phyloP scores from a whole-genome alignment of 352 stramenopile species.

The Globisporangium irregulare region DNA sequence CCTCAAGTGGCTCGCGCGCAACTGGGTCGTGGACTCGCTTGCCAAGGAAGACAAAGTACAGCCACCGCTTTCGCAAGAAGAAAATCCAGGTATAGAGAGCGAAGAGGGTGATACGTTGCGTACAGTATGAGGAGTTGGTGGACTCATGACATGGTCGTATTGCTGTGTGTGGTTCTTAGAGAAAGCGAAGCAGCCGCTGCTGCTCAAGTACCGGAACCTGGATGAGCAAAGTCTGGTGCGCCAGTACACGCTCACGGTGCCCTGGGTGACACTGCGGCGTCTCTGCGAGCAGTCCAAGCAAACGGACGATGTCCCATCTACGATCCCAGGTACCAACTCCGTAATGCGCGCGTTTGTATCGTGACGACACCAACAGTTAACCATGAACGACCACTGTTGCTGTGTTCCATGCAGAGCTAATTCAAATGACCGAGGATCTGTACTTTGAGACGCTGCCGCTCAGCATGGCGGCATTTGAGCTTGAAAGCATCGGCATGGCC shows the following conservation, averaged over 20 bases:
- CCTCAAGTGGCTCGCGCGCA: slow-evolving; percentile 49
- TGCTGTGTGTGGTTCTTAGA: slow-evolving; percentile 7
- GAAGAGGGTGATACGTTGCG: neutral
- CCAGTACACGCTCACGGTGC: slow-evolving; percentile 60
- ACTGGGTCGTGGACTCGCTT: slow-evolving; percentile 42
- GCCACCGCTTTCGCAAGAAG: neutral
- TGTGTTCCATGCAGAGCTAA: slow-evolving; percentile 31
- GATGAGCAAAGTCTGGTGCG: slow-evolving; percentile 41
- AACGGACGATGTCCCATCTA: neutral
- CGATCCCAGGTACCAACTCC: neutral
- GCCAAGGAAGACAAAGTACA: slow-evolving; percentile 13
- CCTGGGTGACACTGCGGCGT: slow-evolving; percentile 42
- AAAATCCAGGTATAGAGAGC: slow-evolving; percentile 6
- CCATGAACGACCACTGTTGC: no score
- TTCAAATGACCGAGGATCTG: slow-evolving; percentile 45
- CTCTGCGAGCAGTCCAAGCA: slow-evolving; percentile 33
- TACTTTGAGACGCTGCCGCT: slow-evolving; percentile 59
- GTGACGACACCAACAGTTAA: neutral
- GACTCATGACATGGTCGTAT: neutral
- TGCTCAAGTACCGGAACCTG: slow-evolving; percentile 47
- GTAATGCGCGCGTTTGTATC: neutral
- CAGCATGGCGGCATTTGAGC: slow-evolving; percentile 47
- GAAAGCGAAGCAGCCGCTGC: slow-evolving; percentile 30
- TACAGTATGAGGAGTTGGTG: neutral
- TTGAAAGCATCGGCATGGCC: slow-evolving; percentile 45